Evolutionary conservation across 2,329 filamentous ascomycete genomes (phyloP).

Genomic region (Microcyclospora pomicola): DNA sequence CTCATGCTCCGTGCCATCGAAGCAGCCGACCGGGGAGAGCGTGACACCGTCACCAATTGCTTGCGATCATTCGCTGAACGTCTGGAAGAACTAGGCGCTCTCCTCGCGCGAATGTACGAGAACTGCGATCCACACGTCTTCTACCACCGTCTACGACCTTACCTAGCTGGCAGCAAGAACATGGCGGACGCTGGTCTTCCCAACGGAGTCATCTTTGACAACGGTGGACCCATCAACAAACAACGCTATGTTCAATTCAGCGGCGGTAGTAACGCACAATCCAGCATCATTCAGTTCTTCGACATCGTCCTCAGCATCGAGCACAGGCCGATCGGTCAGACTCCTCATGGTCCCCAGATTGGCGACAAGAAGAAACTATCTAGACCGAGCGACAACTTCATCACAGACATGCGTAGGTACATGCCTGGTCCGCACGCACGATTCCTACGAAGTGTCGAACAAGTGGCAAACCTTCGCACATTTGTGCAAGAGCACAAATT

Average conservation of each 20-base stretch:
- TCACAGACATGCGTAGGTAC: constrained; percentile 90
- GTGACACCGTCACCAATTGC: constrained; percentile 56
- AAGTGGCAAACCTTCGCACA: constrained; percentile 72
- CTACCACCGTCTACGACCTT: constrained; percentile 91
- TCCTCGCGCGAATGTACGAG: constrained; percentile 86
- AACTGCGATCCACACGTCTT: constrained; percentile 89
- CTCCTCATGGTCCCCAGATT: constrained; percentile 46
- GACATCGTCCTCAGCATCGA: constrained; percentile 81
- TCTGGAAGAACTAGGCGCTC: constrained; percentile 64
- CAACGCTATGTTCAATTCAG: constrained; percentile 67
- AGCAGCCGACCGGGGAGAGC: constrained; percentile 60
- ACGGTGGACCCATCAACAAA: constrained; percentile 39
- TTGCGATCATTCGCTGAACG: constrained; percentile 75
- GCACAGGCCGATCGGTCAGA: constrained; percentile 61
- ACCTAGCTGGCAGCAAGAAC: constrained; percentile 91
- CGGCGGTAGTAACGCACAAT: constrained; percentile 93
- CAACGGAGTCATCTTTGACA: constrained; percentile 74
- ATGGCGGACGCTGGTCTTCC: constrained; percentile 91
- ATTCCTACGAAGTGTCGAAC: constrained; percentile 68
- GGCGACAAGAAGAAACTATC: constrained; percentile 32
- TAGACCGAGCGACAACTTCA: constrained; percentile 55
- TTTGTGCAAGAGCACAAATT: constrained; percentile 54
- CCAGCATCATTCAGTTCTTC: constrained; percentile 93
- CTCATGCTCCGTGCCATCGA: constrained; percentile 79
- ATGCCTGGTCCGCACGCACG: constrained; percentile 89